Evolutionary conservation across 2,329 filamentous ascomycete genomes (phyloP), one percentile per base, ranked within the genome.

Genomic region (Fusarium decemcellulare): DNA sequence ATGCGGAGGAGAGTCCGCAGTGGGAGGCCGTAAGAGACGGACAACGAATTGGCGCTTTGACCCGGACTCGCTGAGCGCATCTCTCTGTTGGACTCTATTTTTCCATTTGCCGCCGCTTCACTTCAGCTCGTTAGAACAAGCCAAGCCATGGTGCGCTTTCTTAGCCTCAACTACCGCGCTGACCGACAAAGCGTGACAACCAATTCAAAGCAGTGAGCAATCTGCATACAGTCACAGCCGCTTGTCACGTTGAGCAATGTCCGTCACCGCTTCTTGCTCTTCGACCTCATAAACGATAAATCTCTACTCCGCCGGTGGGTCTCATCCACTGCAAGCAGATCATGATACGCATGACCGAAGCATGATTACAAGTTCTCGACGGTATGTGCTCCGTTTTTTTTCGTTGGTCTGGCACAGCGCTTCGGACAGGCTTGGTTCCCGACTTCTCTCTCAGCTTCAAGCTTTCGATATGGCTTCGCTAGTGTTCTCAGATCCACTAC

Each of bases 191-290:
- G 47, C 48, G 50, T 63, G 32, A 67, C 60, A 70, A 46, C 32
- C 36, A 53, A 52, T 39, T 48, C 48, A 48, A 52, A 14, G 46
- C 43, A 39, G 50, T 44, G 59, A 29, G 55, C 57, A 42, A 48
- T 69, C 68, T 53, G 51, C 65, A 50, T n/a, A 29, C 42, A 55
- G 54, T 43, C 48, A 65, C 32, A 46, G 36, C 29, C 50, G 43
- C 61, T 47, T 42, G 39, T 53, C 42, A 58, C 56, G 27, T 54
- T 69, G 52, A 69, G 54, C 46, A 40, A 53, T 53, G 42, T 12
- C n/a, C 46, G 67, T 70, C 67, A 70, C 67, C 67, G 67, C 67
- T 57, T 67, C 62, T 70, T 70, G 40, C 27, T 56, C 40, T 62
- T 59, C 66, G 29, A 61, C 39, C 16, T 50, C 40, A 47, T 23